Conservation (phyloP, 2,329 filamentous ascomycete species). For the Xylariaceae sp. region DNA sequence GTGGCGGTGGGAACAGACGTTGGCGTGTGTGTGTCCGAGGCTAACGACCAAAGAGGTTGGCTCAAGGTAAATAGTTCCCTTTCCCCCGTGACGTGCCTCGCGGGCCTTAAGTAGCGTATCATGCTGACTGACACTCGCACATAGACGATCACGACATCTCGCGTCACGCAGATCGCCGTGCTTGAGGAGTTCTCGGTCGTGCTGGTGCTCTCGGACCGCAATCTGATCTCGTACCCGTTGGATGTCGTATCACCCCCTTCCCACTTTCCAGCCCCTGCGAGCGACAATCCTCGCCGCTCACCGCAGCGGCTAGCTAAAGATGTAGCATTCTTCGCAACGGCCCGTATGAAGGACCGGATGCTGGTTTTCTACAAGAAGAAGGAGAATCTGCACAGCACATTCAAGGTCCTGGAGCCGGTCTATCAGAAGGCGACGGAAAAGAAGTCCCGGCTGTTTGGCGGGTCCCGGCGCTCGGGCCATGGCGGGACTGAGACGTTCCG, state of each 20-base stretch:
- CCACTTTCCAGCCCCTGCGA: slow-evolving; percentile 54
- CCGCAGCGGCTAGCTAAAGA: slow-evolving; percentile 90
- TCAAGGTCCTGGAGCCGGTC: slow-evolving; percentile 94
- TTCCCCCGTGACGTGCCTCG: too few relatives aligned
- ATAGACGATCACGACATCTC: slow-evolving; percentile 67
- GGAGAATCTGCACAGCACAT: slow-evolving; percentile 85
- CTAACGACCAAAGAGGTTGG: slow-evolving; percentile 88
- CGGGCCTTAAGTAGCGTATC: too few relatives aligned
- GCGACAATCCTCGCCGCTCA: slow-evolving; percentile 74
- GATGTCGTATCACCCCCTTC: slow-evolving; percentile 70
- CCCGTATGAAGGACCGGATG: slow-evolving; percentile 93
- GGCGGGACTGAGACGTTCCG: slow-evolving; percentile 92
- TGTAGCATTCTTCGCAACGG: slow-evolving; percentile 93
- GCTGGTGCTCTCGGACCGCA: slow-evolving; percentile 84
- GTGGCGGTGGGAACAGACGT: slow-evolving; percentile 93
- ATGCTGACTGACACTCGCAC: slow-evolving; percentile 14
- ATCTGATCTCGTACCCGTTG: slow-evolving; percentile 86
- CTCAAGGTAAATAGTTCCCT: slow-evolving; percentile 68
- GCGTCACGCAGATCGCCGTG: slow-evolving; percentile 88
- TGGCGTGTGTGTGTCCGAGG: slow-evolving; percentile 85
- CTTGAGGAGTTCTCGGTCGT: slow-evolving; percentile 94
- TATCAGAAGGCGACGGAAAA: slow-evolving; percentile 88
- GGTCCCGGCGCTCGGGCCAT: slow-evolving; percentile 48
- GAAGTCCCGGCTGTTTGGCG: slow-evolving; percentile 62
- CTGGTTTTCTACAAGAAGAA: slow-evolving; percentile 96